Evolutionary conservation across 1,284 basidiomycete genomes (phyloP).

Genomic region (Irpex sp.): DNA sequence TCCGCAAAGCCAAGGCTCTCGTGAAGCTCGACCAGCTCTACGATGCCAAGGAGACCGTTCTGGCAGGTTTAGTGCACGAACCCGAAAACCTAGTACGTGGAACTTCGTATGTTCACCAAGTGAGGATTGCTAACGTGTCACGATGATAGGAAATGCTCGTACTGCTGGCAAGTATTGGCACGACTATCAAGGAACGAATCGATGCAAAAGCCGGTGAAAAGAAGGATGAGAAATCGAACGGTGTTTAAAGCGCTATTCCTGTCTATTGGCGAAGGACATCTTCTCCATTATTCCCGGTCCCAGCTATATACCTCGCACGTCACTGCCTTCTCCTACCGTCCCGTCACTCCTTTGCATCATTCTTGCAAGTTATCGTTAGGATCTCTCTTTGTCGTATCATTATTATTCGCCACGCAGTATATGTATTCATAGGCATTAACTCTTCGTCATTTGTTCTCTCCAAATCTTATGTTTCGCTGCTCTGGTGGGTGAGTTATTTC

Average conservation of each 20-base stretch:
- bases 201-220: not conserved
- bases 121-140: not conserved
- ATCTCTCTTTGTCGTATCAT: not conserved
- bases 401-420: not conserved
- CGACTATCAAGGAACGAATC: not conserved
- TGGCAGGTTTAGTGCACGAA: conserved; percentile 87
- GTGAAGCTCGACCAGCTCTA: conserved; percentile 67
- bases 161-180: conserved; percentile 1
- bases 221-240: not conserved
- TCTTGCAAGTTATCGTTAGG: not conserved
- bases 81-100: conserved; percentile 71
- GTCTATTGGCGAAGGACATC: not conserved
- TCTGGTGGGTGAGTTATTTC: not conserved
- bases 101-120: not conserved
- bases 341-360: not conserved
- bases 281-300: not conserved
- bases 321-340: not conserved
- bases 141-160: conserved; percentile 4
- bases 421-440: not conserved
- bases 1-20: conserved; percentile 87
- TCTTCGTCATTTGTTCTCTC: not conserved
- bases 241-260: not conserved
- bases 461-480: not conserved
- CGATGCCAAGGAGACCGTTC: conserved; percentile 82
- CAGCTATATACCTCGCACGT: not conserved